phyloP scores from a whole-genome alignment of 163 green algal species.

The Scenedesmus sp. region DNA sequence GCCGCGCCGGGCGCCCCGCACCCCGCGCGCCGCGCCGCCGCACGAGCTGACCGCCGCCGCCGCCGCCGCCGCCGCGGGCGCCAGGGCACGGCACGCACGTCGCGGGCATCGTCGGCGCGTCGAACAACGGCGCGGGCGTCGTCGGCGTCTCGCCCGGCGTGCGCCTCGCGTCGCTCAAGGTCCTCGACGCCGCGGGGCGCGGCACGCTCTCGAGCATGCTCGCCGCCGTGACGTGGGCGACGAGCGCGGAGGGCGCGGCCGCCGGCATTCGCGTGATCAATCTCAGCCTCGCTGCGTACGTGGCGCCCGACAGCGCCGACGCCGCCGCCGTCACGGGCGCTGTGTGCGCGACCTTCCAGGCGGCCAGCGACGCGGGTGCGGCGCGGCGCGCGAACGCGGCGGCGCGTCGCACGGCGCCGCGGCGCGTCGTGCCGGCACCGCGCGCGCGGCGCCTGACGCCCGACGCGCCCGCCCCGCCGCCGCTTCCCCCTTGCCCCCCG shows the following conservation, averaged over 20 bases:
- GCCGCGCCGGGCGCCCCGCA: too few species aligned
- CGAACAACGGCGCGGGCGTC: slow-evolving; percentile 23
- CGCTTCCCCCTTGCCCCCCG: too few species aligned
- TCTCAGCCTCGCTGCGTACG: slow-evolving; percentile 23
- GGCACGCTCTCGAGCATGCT: slow-evolving; percentile 15
- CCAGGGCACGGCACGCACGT: slow-evolving; percentile 42
- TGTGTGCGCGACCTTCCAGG: not conserved
- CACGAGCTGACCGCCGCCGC: too few species aligned
- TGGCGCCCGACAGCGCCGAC: not conserved
- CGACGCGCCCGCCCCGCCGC: too few species aligned
- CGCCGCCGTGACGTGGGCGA: slow-evolving; percentile 23
- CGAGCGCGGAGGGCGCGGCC: not conserved
- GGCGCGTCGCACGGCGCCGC: too few species aligned
- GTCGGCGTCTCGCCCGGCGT: slow-evolving; percentile 13
- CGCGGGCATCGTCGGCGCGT: slow-evolving; percentile 17
- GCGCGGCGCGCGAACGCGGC: too few species aligned
- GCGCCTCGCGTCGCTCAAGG: slow-evolving; percentile 20
- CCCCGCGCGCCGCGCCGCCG: too few species aligned
- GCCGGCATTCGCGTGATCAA: slow-evolving; percentile 28
- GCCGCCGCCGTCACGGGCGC: not conserved
- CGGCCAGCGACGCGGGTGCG: not conserved
- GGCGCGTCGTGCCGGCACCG: too few species aligned
- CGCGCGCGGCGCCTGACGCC: too few species aligned
- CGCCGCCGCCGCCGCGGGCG: too few species aligned
- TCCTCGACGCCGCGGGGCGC: slow-evolving; percentile 4